phyloP scores from a whole-genome alignment of 345 rosid species.

The Eucalyptus leucophloia region DNA sequence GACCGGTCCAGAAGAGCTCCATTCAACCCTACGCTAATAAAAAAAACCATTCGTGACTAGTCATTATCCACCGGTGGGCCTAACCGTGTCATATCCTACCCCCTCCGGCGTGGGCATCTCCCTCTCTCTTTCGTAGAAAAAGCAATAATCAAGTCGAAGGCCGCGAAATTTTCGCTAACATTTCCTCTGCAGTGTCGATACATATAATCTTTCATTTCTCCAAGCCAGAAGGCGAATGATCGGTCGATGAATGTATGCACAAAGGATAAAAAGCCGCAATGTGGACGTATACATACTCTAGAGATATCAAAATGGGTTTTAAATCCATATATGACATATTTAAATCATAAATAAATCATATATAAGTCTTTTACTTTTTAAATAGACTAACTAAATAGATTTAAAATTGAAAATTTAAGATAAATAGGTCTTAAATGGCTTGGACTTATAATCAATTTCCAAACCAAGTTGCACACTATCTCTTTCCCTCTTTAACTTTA shows the following conservation, averaged over 20 bases:
- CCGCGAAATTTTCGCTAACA: rapidly evolving
- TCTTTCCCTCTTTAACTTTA: too few species aligned
- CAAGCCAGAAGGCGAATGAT: not conserved
- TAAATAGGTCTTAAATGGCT: too few species aligned
- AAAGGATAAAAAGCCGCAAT: not conserved
- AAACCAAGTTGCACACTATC: rapidly evolving
- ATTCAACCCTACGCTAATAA: not conserved
- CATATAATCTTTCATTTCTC: not conserved
- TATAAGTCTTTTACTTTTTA: too few species aligned
- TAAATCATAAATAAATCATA: too few species aligned
- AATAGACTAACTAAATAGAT: too few species aligned
- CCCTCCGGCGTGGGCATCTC: not conserved
- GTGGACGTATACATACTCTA: not conserved
- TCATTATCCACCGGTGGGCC: not conserved
- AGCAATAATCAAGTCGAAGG: not conserved
- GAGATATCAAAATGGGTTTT: too few species aligned
- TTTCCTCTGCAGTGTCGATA: not conserved
- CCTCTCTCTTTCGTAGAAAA: not conserved
- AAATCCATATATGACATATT: too few species aligned
- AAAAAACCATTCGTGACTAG: not conserved
- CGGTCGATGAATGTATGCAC: not conserved
- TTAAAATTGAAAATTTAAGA: too few species aligned
- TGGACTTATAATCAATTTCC: too few species aligned
- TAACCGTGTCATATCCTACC: not conserved
- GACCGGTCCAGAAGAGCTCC: not conserved